Base-by-base conservation (phyloP, 768 basidiomycete species). In the Fomitopsis pulvina region DNA sequence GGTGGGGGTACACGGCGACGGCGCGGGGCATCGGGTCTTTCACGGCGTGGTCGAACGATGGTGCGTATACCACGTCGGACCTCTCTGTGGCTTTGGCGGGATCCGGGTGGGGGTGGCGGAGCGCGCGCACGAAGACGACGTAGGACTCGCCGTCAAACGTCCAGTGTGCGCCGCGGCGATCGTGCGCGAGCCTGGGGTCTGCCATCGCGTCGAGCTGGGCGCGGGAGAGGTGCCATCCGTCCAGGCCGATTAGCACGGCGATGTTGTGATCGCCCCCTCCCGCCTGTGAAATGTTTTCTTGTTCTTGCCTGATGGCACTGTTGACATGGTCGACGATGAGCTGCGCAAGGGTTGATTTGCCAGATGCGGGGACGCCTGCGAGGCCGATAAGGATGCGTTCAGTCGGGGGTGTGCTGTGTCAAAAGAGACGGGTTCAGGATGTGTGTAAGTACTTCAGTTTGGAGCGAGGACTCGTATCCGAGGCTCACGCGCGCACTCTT, bases 151-250 rank as follows among this genome's bases (percentile, higher is more conserved):
- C 81, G 57, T 96, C 85, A 60, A 97, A 97, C 1, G 93, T 96
- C 87, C 92, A 95, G 57, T 92, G 87, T 12, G 76, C 83, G 2
- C 94, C 94, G 20, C 93, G 79, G 41, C 90, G 67, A 51, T 84
- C 84, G 56, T 86, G 81, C 0, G 93, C 92, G 34, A 82, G 75
- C 46, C 76, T 72, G 0, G 92, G 85, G 63, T 96, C 82, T 12
- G 81, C 79, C 61, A 93, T 77, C 20, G 68, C 61, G 59, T 89
- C 89, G 24, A 98, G 78, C 55, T 88, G 81, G 3, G 80, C 77
- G 21, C 91, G 80, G 16, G 87, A 78, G 52, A 87, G 74, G 64
- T 98, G 94, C 92, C 92, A 98, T 10, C 95, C 94, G 62, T 97
- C 94, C 32, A 92, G 71, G 6, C 87, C 80, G 9, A 96, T 78